Base-by-base conservation (phyloP, 129 eudicot species). In the Artemisia argyi region DNA sequence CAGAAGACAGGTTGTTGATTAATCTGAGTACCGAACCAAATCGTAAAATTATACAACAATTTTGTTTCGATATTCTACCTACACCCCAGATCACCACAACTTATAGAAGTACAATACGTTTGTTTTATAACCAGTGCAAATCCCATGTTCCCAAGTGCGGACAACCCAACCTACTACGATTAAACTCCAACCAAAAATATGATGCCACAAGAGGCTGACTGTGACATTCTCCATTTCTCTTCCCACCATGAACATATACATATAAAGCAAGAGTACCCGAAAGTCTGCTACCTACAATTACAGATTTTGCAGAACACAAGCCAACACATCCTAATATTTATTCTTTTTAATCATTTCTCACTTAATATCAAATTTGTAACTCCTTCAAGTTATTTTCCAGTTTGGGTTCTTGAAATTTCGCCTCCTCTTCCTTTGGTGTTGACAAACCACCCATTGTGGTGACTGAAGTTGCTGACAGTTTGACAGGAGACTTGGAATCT, bases 351-450 rank as follows among this genome's bases (percentile, higher is more conserved):
- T 35, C 70, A 52, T 14, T 13, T 26, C 66, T 65, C 61, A 42
- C 65, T 65, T 62, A 20, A 32, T n/a, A 68, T 76, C 70, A 80
- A 22, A 84, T 30, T 47, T 80, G 74, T 55, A 84, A 77, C 80
- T 68, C 88, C 51, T 65, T 68, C 75, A 76, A 73, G 26, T 80
- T 73, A 74, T 84, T 84, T 14, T 66, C 83, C 76, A 79, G 54
- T 48, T n/a, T 50, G 12, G 51, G 14, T 46, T 73, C 75, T 65
- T 74, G 59, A 42, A 54, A 16, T 54, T 18, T 78, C 14, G 28
- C 72, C 50, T 57, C 74, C 26, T 77, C 81, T 71, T 78, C 82
- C 12, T 65, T 71, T 46, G 66, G 52, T 68, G 16, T 46, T 13
- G 66, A 35, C 11, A 52, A 20, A 26, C 15, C 52, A 26, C 69